Base-by-base conservation (phyloP, 306 rosid species). In the Ormosia emarginata region DNA sequence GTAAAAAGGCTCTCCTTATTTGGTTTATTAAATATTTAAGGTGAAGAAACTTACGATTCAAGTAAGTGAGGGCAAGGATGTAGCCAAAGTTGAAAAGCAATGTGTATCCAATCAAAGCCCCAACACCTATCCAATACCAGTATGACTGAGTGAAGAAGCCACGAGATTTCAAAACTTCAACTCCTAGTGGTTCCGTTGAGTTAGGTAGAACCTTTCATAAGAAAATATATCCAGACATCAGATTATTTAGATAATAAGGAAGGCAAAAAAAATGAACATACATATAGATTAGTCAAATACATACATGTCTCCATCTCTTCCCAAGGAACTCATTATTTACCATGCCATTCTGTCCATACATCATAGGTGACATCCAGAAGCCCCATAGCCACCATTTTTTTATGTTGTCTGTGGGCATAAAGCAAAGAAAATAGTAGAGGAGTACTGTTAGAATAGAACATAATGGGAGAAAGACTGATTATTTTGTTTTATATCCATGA, bases 321-420 rank as follows among this genome's bases (percentile, higher is more conserved):
- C 87, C 90, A 7, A 58, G 82, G 61, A 87, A 84, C 79, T 87
- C 90, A 78, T 87, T 87, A 37, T 72, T 84, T 57, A 84, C 86
- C 6, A 87, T 73, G 33, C 82, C 90, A 46, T 84, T 87, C 7
- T 81, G 84, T 61, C 77, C 90, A 78, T 87, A 78, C 90, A 87
- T 87, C 87, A 87, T 59, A 8, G 90, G 90, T 81, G 90, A 87
- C n/a, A 81, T 77, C 90, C 90, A 87, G 9, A 83, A 87, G 14
- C 86, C 87, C 90, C 90, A 87, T 13, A 84, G 32, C 90, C 90
- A 87, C 87, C 90, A 81, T 72, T 81, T 87, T 36, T 87, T 87
- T 9, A 87, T 72, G 4, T 61, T 11, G 41, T 87, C 90, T 87
- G 55, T 44, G 65, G 47, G 62, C n/a, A 84, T 50, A 67, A 77